phyloP scores from a whole-genome alignment of 768 basidiomycete species.

The Suillus placidus region DNA sequence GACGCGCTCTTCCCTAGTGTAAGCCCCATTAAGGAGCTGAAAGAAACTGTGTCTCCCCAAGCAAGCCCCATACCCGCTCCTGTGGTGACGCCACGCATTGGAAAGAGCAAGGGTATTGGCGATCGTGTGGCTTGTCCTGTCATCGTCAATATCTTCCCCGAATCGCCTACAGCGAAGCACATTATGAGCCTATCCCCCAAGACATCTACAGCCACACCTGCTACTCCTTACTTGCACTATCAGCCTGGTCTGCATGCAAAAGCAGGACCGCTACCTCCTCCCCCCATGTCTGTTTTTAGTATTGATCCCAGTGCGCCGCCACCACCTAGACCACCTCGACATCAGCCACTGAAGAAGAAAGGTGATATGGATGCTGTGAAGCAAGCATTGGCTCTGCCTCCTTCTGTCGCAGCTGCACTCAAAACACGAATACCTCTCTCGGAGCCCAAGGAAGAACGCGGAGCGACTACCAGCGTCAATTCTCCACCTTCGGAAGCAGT shows the following conservation, averaged over 20 bases:
- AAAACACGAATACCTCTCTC: conserved; percentile 10
- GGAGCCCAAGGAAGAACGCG: background rate
- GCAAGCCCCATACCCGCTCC: conserved; percentile 20
- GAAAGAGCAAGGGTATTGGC: conserved; percentile 60
- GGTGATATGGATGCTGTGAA: conserved; percentile 60
- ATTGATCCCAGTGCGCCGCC: conserved; percentile 52
- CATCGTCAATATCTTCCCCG: conserved; percentile 50
- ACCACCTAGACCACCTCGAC: conserved; percentile 61
- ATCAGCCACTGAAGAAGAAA: conserved; percentile 53
- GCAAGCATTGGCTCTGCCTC: conserved; percentile 60
- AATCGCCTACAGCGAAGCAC: conserved; percentile 23
- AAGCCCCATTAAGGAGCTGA: conserved; percentile 32
- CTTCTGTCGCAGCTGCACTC: conserved; percentile 52
- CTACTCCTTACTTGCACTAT: conserved; percentile 55
- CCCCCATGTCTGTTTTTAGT: conserved; percentile 58
- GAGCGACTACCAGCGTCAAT: background rate
- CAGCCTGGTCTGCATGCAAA: conserved; percentile 71
- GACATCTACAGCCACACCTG: conserved; percentile 28
- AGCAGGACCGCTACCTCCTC: conserved; percentile 73
- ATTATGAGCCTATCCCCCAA: conserved; percentile 25
- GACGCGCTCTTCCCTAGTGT: conserved; percentile 37
- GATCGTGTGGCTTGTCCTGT: conserved; percentile 66
- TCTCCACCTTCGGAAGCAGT: background rate
- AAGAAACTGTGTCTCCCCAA: conserved; percentile 15
- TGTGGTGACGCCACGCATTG: conserved; percentile 62